These are phyloP conservation scores for Malus hybrid DNA, from an alignment of 331 rosid genomes.

Conservation along the genomic window DNA sequence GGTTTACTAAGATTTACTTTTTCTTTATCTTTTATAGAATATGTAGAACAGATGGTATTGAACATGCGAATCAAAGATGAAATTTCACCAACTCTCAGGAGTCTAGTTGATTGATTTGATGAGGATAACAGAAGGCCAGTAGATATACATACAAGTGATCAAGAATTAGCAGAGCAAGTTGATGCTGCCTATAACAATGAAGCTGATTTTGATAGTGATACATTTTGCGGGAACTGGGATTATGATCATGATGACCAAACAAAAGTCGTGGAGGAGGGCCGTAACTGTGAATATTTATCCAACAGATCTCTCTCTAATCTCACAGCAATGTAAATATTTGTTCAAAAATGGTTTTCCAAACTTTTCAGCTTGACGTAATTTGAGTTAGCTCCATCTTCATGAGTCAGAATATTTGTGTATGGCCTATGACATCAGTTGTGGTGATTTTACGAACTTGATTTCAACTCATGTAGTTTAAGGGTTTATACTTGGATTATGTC, in stretches of 20 bases:
- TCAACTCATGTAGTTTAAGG: no score
- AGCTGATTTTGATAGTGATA: conserved; percentile 41
- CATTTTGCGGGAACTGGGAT: conserved; percentile 36
- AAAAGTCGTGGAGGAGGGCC: conserved; percentile 32
- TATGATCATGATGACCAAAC: conserved; percentile 52
- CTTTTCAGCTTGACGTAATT: conserved; percentile 1
- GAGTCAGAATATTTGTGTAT: not conserved
- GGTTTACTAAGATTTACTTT: not conserved
- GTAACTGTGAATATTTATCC: conserved; percentile 17
- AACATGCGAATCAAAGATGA: conserved; percentile 58
- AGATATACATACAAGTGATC: conserved; percentile 28
- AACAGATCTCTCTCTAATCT: no score
- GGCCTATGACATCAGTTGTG: not conserved
- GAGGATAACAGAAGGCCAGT: conserved; percentile 73
- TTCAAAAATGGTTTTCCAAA: conserved; percentile 12
- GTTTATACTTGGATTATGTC: not conserved
- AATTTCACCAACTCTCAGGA: conserved; percentile 43
- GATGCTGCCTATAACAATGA: conserved; percentile 35
- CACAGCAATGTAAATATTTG: no score
- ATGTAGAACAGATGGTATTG: conserved; percentile 67
- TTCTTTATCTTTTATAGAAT: conserved; percentile 34
- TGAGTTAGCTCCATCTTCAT: not conserved
- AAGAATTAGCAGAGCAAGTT: conserved; percentile 31
- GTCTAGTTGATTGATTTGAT: conserved; percentile 60
- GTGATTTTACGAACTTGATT: no score